Conservation (phyloP, 2,329 filamentous ascomycete species). For the Epichloe hybrida region DNA sequence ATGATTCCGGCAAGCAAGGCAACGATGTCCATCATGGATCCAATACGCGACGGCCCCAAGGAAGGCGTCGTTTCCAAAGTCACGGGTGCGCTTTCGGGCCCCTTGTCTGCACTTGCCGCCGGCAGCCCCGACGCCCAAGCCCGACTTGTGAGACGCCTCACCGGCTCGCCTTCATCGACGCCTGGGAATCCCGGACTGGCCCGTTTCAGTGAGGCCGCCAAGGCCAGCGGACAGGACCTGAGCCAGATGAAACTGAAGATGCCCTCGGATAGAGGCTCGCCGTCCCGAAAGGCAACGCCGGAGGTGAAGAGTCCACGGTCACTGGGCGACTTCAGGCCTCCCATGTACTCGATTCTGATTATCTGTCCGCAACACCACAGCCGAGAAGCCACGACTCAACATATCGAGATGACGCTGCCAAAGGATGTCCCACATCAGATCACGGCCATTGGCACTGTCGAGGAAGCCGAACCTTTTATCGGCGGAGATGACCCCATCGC, state of each 20-base stretch:
- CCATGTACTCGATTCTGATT: slow-evolving; percentile 78
- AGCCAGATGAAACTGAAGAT: slow-evolving; percentile 55
- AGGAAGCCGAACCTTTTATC: slow-evolving; percentile 61
- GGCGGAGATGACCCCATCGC: slow-evolving; percentile 53
- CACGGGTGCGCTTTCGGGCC: background rate
- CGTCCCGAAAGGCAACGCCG: slow-evolving; percentile 24
- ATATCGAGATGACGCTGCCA: slow-evolving; percentile 86
- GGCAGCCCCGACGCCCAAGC: slow-evolving; percentile 58
- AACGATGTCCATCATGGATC: slow-evolving; percentile 11
- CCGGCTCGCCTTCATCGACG: slow-evolving; percentile 55
- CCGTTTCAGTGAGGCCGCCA: slow-evolving; percentile 50
- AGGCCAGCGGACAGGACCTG: slow-evolving; percentile 47
- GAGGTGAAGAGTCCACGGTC: slow-evolving; percentile 15
- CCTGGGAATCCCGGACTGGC: slow-evolving; percentile 48
- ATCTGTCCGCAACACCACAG: slow-evolving; percentile 80
- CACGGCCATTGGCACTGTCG: slow-evolving; percentile 54
- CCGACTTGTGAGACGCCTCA: slow-evolving; percentile 42
- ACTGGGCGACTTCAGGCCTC: slow-evolving; percentile 36
- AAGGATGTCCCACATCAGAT: slow-evolving; percentile 76
- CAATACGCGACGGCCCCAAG: slow-evolving; percentile 6
- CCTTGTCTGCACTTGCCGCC: slow-evolving; percentile 27
- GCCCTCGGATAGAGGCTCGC: slow-evolving; percentile 33
- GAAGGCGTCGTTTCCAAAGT: background rate
- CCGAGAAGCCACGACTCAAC: slow-evolving; percentile 73
- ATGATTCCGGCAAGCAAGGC: slow-evolving; percentile 12